phyloP scores from a whole-genome alignment of 768 basidiomycete species.

The Rhizopogon salebrosus region DNA sequence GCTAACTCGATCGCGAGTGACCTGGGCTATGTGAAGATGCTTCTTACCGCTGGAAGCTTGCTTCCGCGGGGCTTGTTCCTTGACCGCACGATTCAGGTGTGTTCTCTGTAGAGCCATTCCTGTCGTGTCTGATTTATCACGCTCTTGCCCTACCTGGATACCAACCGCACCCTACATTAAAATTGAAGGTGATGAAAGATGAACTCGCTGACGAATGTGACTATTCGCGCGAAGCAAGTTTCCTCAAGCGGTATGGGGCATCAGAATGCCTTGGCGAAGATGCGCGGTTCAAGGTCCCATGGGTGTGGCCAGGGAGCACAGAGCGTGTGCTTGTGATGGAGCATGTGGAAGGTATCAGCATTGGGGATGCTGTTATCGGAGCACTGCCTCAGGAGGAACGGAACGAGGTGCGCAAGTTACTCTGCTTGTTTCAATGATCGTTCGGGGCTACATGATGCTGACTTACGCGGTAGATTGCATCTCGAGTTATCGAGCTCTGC shows the following conservation, averaged over 20 bases:
- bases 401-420: slow-evolving; percentile 54
- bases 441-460: no score
- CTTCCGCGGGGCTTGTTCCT: slow-evolving; percentile 88
- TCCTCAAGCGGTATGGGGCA: slow-evolving; percentile 55
- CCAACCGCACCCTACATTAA: no score
- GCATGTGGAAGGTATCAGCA: slow-evolving; percentile 69
- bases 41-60: slow-evolving; percentile 75
- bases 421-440: not conserved
- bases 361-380: slow-evolving; percentile 59
- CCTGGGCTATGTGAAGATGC: slow-evolving; percentile 76
- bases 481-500: slow-evolving; percentile 82
- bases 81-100: slow-evolving; percentile 75
- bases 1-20: no score
- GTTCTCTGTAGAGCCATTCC: slow-evolving; percentile 1
- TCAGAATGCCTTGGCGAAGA: slow-evolving; percentile 48
- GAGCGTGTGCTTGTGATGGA: slow-evolving; percentile 98
- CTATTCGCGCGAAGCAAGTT: slow-evolving; percentile 79
- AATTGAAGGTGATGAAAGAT: slow-evolving; percentile 86
- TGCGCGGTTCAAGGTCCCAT: slow-evolving; percentile 74
- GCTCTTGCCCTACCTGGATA: not conserved
- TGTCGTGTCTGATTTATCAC: not conserved
- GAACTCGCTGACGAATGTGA: slow-evolving; percentile 93
- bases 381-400: slow-evolving; percentile 59
- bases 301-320: slow-evolving; percentile 79
- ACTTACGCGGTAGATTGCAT: slow-evolving; percentile 52